Base-by-base conservation (phyloP, 2,329 filamentous ascomycete species). In the Alternaria atra region DNA sequence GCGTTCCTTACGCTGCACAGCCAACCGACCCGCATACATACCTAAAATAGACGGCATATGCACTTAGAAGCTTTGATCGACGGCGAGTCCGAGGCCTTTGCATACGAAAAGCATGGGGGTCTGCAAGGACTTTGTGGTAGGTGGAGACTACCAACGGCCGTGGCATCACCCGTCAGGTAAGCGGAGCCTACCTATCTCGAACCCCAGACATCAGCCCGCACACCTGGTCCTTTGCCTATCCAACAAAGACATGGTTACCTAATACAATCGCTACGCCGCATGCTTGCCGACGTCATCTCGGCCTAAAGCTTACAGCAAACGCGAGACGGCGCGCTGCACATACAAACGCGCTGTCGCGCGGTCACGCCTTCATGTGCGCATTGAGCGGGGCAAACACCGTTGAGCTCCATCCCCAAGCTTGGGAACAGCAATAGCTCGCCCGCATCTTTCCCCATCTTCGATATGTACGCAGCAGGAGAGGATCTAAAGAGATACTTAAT, bases 401-500 rank as follows among this genome's bases (percentile, higher is more conserved):
- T 12, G 3, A n/a, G 46, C 46, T 35, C 32, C 20, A 35, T 30
- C 15, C 30, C 46, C 40, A 57, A 56, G 17, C 47, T 29, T 25
- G 44, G 27, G 23, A 25, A 42, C 48, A 50, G 29, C 58, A 61
- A 61, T 57, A 55, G 25, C 56, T 39, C 39, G 39, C 55, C 10
- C 37, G 44, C 54, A 29, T 23, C 43, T 44, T 50, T 37, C 13
- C 32, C 29, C 9, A 6, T 29, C 35, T 44, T 64, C 34, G 48
- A 46, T 37, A 69, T 63, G 58, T 30, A 39, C 52, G 29, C 50
- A 47, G 27, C 63, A 34, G 68, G 58, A 29, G 64, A 73, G 7
- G 71, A 72, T 40, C 60, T 74, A 29, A 60, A 52, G 35, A 55
- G 60, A 51, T 62, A 61, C 47, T 67, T 73, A 52, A 69, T 70